Base-by-base conservation (phyloP, 345 rosid species). In the Lagerstroemia speciosa region DNA sequence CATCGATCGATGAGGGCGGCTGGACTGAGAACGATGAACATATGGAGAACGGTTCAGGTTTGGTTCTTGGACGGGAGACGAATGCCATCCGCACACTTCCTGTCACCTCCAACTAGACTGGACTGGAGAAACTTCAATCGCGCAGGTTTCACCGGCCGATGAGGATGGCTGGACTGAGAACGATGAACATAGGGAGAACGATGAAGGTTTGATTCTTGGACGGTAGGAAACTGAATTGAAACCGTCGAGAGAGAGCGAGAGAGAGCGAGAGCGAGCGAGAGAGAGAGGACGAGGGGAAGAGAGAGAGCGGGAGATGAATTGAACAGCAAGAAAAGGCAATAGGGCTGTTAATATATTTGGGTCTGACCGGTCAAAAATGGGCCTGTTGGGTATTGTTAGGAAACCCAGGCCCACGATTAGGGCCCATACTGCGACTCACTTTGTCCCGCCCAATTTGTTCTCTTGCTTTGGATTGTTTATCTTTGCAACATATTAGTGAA, bases 51-150 rank as follows among this genome's bases (percentile, higher is more conserved):
- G 34, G 30, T 67, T 30, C 40, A 32, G 29, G 0, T 67, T 46
- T 31, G 69, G 12, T 11, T 17, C 29, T 67, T 36, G 19, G 8
- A 57, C 20, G 48, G 19, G 27, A 5, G n/a, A 69, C 93, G 89
- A 24, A 90, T 74, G 70, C 74, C 73, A 81, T 74, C 40, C 95
- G 84, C 67, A 82, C 79, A 11, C 80, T 69, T 73, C 89, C 94
- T 27, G 85, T 71, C 98, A 93, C 90, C 14, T 50, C 29, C 2
- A n/a, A n/a, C n/a, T n/a, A n/a, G n/a, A 29, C 40, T 32, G 65
- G 1, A 45, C 16, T 6, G 0, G 46, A 24, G 69, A 45, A 20
- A 29, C 0, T 67, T 26, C 34, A 0, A 46, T 34, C 30, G 40
- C 31, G 61, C 0, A 8, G 24, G 2, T 9, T n/a, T 32, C 50